Evolutionary conservation across 805 yeast genomes (phyloP).

Genomic region (Kodamaea restingae): DNA sequence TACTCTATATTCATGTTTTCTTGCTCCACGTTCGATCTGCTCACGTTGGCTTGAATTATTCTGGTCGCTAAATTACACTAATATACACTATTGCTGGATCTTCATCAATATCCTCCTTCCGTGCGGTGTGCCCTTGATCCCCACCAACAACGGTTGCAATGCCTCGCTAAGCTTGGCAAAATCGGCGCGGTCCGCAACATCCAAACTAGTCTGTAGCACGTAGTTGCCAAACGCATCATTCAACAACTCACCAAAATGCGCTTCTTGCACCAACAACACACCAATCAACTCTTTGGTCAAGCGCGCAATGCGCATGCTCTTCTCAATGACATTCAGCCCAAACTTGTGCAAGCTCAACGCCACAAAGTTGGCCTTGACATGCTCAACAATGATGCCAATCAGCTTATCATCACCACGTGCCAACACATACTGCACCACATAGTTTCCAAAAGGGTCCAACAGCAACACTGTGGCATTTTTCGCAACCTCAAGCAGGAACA

Average conservation of each 20-base stretch:
- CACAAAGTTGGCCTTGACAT: conserved; percentile 34
- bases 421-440: conserved; percentile 90
- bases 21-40: too few species aligned
- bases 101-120: conserved; percentile 90
- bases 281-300: conserved; percentile 44
- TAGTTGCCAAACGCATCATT: conserved; percentile 60
- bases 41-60: too few species aligned
- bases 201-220: conserved; percentile 56
- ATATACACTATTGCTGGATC: conserved; percentile 2
- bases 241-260: conserved; percentile 39
- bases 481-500: conserved; percentile 65
- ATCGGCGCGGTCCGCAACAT: conserved; percentile 49
- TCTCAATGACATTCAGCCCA: conserved; percentile 44
- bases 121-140: conserved; percentile 86
- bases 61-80: too few species aligned
- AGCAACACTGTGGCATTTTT: conserved; percentile 65
- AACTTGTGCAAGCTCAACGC: conserved; percentile 55
- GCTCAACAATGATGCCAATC: conserved; percentile 30
- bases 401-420: conserved; percentile 42
- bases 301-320: conserved; percentile 45
- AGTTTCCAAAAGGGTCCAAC: conserved; percentile 93
- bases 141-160: conserved; percentile 71
- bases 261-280: conserved; percentile 36
- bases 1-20: too few species aligned
- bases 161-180: conserved; percentile 52